These are phyloP conservation scores for Tephrocybe sp. DNA, from an alignment of 768 basidiomycete genomes.

Conservation along the genomic window DNA sequence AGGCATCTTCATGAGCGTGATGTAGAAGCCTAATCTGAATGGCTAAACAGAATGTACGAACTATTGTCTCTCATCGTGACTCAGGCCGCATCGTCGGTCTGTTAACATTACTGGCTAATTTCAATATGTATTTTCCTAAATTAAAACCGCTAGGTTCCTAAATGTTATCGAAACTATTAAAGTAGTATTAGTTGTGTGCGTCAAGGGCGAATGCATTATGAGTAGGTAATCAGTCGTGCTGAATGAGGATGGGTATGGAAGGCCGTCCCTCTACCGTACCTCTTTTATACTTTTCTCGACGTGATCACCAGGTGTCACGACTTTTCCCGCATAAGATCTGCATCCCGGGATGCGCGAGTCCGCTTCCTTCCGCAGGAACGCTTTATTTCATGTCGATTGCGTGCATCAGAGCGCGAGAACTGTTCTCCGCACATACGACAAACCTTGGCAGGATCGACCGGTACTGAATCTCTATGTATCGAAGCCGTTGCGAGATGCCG, in stretches of 20 bases:
- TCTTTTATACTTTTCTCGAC: background rate
- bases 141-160: slow-evolving; percentile 5
- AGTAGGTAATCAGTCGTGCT: background rate
- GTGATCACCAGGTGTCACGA: background rate
- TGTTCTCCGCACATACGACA: slow-evolving; percentile 22
- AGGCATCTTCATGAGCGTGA: slow-evolving; percentile 36
- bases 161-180: background rate
- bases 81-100: background rate
- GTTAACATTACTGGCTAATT: background rate
- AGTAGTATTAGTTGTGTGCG: slow-evolving; percentile 1
- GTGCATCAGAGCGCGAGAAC: slow-evolving; percentile 28
- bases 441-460: slow-evolving; percentile 12
- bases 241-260: slow-evolving; percentile 7
- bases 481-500: slow-evolving; percentile 24
- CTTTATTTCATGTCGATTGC: slow-evolving; percentile 23
- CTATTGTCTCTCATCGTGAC: background rate
- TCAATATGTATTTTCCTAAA: slow-evolving; percentile 12
- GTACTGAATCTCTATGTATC: slow-evolving; percentile 17
- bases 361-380: slow-evolving; percentile 25
- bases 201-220: background rate
- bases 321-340: background rate
- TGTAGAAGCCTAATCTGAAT: background rate
- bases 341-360: slow-evolving; percentile 4
- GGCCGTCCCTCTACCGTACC: background rate
- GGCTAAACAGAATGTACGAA: slow-evolving; percentile 9